phyloP scores from a whole-genome alignment of 2,329 filamentous ascomycete genomes.

The Dactylellina cionopaga region DNA sequence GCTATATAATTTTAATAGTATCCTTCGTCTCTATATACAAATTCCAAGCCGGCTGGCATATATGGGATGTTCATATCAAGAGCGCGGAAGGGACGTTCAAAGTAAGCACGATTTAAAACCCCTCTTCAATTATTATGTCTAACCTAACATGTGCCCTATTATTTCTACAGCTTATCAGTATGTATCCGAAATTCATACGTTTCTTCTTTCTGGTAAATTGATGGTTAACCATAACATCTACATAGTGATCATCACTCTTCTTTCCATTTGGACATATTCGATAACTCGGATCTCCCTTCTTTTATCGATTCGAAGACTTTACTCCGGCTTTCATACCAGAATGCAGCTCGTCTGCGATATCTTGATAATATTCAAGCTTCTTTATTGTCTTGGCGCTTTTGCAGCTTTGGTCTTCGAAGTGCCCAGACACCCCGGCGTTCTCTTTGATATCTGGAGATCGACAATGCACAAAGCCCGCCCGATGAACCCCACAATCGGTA shows the following conservation, averaged over 20 bases:
- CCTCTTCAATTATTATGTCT: background rate
- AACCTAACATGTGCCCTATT: background rate
- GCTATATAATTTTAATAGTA: slow-evolving; percentile 31
- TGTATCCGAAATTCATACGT: background rate
- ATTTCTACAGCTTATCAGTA: slow-evolving; percentile 36
- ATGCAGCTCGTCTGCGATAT: slow-evolving; percentile 47
- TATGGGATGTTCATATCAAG: slow-evolving; percentile 46
- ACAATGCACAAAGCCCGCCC: slow-evolving; percentile 33
- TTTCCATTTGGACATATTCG: slow-evolving; percentile 48
- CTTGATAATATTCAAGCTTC: slow-evolving; percentile 32
- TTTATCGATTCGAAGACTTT: slow-evolving; percentile 41
- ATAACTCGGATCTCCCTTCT: slow-evolving; percentile 40
- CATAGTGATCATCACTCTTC: slow-evolving; percentile 38
- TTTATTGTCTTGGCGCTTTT: slow-evolving; percentile 40
- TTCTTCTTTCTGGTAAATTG: background rate
- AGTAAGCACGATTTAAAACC: slow-evolving; percentile 17
- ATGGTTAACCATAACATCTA: background rate
- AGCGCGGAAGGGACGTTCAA: slow-evolving; percentile 44
- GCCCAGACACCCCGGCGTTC: slow-evolving; percentile 31
- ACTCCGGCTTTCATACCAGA: slow-evolving; percentile 37
- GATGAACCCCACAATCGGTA: slow-evolving; percentile 40
- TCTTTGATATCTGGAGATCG: slow-evolving; percentile 49
- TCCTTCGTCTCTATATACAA: slow-evolving; percentile 32
- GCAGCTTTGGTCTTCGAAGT: slow-evolving; percentile 43
- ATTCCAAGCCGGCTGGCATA: slow-evolving; percentile 47